Evolutionary conservation across 495 filamentous ascomycete genomes (phyloP), one percentile per base, ranked within the genome.

Genomic region (Tuber brumale): DNA sequence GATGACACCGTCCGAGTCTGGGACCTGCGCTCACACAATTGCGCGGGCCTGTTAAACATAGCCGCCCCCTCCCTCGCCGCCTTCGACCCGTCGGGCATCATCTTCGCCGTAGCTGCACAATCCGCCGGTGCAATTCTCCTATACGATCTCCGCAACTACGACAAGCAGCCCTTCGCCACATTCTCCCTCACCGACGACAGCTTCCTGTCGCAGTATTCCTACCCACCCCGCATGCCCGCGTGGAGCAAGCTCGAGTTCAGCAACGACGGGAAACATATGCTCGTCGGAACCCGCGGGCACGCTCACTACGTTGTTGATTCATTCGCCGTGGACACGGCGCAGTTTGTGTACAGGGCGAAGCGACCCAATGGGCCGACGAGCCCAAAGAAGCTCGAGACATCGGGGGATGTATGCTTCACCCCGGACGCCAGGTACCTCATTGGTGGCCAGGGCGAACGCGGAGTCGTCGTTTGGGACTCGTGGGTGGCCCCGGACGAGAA

Each of bases 221-320:
- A 82, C 70, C 83, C 74, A 14, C 77, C 80, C 16, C 70, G 78
- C 21, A 84, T 83, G 77, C 85, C 83, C 23, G 86, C 87, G 27
- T 98, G 95, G 94, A 95, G 91, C 4, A 91, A 90, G 71, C 86
- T 99, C 37, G 93, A 97, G 76, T 98, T 99, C 83, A 92, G 92
- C 72, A 98, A 98, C 82, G 95, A 99, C 82, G 95, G 95, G 0
- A 96, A 97, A 82, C 89, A 88, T 76, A 82, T 99, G 73, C 88
- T 99, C 37, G 78, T 98, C 43, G 91, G 92, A 41, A 97, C 94
- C 10, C 91, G 91, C 42, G 91, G 90, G 18, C 86, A 87, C 66
- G 93, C 93, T 4, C 96, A 98, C 81, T 95, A 92, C 78, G 85
- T 99, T 41, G 85, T 99, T 41, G 95, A 99, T 83, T 93, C 96